Conservation (phyloP, 352 stramenopile species). For the Globisporangium canariense region DNA sequence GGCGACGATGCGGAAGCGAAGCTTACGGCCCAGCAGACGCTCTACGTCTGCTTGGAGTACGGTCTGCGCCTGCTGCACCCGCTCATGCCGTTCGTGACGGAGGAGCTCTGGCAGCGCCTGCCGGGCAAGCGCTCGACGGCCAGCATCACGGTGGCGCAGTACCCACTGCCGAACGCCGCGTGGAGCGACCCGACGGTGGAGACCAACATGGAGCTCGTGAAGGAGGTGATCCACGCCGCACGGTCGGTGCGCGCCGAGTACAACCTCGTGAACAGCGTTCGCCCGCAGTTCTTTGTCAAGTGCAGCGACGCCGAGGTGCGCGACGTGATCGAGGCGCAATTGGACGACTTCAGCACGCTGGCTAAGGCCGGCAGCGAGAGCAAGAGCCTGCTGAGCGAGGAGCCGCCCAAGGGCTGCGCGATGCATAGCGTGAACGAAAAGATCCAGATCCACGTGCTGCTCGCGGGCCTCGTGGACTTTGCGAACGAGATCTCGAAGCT, state of each 20-base stretch:
- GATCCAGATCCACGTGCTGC: constrained; percentile 87
- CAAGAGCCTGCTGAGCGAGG: constrained; percentile 85
- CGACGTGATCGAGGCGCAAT: constrained; percentile 71
- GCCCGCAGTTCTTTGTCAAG: constrained; percentile 89
- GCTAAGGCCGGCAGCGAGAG: constrained; percentile 86
- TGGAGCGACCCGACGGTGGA: constrained; percentile 91
- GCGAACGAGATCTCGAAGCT: constrained; percentile 89
- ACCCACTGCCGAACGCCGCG: constrained; percentile 63
- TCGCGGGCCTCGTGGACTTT: constrained; percentile 82
- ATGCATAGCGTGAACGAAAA: constrained; percentile 94
- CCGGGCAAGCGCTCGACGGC: constrained; percentile 58
- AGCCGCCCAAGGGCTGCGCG: constrained; percentile 83
- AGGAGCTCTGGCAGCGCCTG: constrained; percentile 90
- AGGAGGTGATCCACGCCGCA: constrained; percentile 94
- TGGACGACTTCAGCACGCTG: constrained; percentile 95
- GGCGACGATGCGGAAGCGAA: constrained; percentile 76
- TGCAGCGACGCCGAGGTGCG: constrained; percentile 74
- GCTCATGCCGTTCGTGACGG: constrained; percentile 98
- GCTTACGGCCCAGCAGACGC: constrained; percentile 72
- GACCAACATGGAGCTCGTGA: constrained; percentile 90
- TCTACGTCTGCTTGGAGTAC: constrained; percentile 84
- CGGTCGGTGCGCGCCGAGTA: constrained; percentile 93
- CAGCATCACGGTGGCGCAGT: constrained; percentile 80
- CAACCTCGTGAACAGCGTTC: constrained; percentile 75
- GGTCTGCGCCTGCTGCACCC: constrained; percentile 93